Conservation (phyloP, 176 grass and related monocot species). For the Sorghum bicolor region Sorghum_bicolor_NCBIv3 NC_012878.2:53599001-53599500, state of each 20-base stretch:
- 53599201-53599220: slow-evolving; percentile 75
- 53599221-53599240: slow-evolving; percentile 92
- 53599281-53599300: slow-evolving; percentile 54
- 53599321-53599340: slow-evolving; percentile 77
- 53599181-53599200: slow-evolving; percentile 78
- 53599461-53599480: slow-evolving; percentile 81
- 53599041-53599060: not conserved
- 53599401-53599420: slow-evolving; percentile 73
- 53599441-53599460: slow-evolving; percentile 33
- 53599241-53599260: slow-evolving; percentile 45
- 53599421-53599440: slow-evolving; percentile 51
- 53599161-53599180: slow-evolving; percentile 19
- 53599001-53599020: not conserved
- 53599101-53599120: not conserved
- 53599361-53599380: slow-evolving; percentile 51
- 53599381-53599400: slow-evolving; percentile 66
- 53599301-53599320: slow-evolving; percentile 84
- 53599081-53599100: not conserved
- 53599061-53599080: not conserved
- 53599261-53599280: slow-evolving; percentile 50
- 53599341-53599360: slow-evolving; percentile 44
- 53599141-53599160: not conserved
- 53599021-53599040: not conserved
- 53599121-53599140: slow-evolving; percentile 12
- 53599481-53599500: slow-evolving; percentile 67